Conservation (phyloP, 208 protist species). For the Leishmania tarentolae region DNA sequence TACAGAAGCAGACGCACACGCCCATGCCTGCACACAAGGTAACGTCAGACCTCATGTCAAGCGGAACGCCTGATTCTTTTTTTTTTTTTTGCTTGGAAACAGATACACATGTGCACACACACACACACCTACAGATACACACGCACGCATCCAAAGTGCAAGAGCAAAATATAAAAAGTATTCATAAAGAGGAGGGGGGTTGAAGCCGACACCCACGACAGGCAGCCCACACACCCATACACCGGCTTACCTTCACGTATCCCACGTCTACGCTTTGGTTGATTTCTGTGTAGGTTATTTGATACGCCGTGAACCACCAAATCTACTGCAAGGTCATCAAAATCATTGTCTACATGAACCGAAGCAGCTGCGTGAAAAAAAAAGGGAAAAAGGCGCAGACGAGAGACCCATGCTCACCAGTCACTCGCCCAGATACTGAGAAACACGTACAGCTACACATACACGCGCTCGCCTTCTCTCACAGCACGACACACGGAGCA, state of each 20-base stretch:
- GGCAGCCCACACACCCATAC: background rate
- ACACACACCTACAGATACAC: too few species aligned
- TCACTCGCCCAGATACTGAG: background rate
- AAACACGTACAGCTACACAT: background rate
- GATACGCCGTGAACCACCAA: background rate
- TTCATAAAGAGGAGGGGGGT: background rate
- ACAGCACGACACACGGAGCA: background rate
- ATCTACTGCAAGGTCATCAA: background rate
- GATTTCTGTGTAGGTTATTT: background rate
- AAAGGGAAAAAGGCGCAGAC: background rate
- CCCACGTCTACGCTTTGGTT: background rate
- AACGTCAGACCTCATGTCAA: background rate
- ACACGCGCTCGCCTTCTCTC: background rate
- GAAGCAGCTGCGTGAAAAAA: background rate
- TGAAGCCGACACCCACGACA: background rate
- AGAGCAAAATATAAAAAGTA: background rate
- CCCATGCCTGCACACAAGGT: background rate
- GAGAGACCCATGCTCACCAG: background rate
- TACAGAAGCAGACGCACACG: background rate
- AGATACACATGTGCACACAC: too few species aligned
- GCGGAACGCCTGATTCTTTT: too few species aligned
- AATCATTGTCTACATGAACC: background rate
- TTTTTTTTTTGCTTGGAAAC: background rate
- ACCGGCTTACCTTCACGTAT: background rate
- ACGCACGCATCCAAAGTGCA: background rate